Evolutionary conservation across 441 rosid genomes (phyloP), one percentile per base, ranked within the genome.

Genomic region (Euphorbia corollata): DNA sequence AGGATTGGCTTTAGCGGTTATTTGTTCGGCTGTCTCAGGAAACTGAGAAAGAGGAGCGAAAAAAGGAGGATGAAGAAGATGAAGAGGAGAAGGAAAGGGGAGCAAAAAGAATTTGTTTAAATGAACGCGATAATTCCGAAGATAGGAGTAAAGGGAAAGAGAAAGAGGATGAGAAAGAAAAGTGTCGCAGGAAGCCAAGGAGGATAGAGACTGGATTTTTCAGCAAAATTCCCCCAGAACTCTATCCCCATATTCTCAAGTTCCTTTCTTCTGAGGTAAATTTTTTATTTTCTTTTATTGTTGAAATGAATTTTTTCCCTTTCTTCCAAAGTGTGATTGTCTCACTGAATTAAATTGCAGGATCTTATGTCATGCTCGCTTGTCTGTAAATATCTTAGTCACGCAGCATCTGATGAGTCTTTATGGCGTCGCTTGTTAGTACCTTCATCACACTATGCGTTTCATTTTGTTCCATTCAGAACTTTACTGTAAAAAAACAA

Each of bases 381-480:
- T 76, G 95, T 80, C 27, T 92, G 96, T 77, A 92, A 77, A 77
- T 88, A 81, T 73, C 79, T 92, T 59, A 86, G 79, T 69, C 77
- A 53, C 65, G 97, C 90, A 43, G 96, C 98, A 7, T 79, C 91
- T 43, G 98, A 92, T 70, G 98, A 92, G 79, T 84, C 93, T 69
- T 74, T 92, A 56, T 92, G 98, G 98, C 93, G 92, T 70, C 97
- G 96, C 68, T 77, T 92, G 98, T 92, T 72, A 84, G 96, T 77
- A 53, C 2, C 59, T 62, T 61, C 30, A 13, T 54, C 22, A 3
- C 41, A 54, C 20, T 2, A 22, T 8, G 10, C 13, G 1, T 62
- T 41, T 7, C 9, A 62, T 11, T 11, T 22, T 39, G 16, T 60
- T 60, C 27, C 48, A 18, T 60, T 54, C 59, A 27, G 4, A 27